Percentiles rank a stretch among this genome's conserved stretches.
phyloP scores from a whole-genome alignment of 192 early-diverging fungal genomes.

The Mortierella claussenii region DNA sequence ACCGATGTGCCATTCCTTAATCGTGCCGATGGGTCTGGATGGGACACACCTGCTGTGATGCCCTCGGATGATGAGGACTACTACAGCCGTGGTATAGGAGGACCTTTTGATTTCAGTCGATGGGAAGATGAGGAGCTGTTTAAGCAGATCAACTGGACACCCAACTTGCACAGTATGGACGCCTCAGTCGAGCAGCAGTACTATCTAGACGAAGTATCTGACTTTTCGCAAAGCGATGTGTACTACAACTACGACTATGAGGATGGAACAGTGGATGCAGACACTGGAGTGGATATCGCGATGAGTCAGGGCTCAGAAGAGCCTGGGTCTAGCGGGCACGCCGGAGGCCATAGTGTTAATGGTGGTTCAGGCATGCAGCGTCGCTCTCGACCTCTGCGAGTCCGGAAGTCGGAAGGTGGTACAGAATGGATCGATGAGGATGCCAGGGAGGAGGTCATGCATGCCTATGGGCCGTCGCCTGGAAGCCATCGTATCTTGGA shows the following conservation, averaged over 20 bases:
- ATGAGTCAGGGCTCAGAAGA: conserved; percentile 22
- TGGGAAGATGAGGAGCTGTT: conserved; percentile 50
- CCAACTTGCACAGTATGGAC: conserved; percentile 33
- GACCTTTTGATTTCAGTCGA: conserved; percentile 24
- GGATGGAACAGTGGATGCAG: conserved; percentile 30
- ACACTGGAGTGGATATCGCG: conserved; percentile 28
- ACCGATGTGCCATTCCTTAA: conserved; percentile 12
- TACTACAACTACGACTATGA: conserved; percentile 21
- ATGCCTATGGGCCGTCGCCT: conserved; percentile 44
- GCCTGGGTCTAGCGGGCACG: neutral
- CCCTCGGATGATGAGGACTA: conserved; percentile 43
- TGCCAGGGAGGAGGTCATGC: conserved; percentile 24
- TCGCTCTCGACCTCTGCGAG: conserved; percentile 31
- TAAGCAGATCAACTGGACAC: conserved; percentile 52
- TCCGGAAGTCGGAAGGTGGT: conserved; percentile 46
- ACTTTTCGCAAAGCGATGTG: conserved; percentile 3
- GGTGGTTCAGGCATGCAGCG: conserved; percentile 14
- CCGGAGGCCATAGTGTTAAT: neutral
- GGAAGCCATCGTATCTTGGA: conserved; percentile 25
- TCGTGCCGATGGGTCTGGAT: conserved; percentile 51
- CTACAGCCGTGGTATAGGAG: neutral
- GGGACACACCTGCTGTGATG: conserved; percentile 50
- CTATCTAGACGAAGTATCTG: conserved; percentile 38
- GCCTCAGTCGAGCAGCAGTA: conserved; percentile 40
- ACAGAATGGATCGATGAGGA: conserved; percentile 53